These are phyloP conservation scores for Diaporthe citri DNA, from an alignment of 2,329 filamentous ascomycete species.

Conservation along the genomic window DNA sequence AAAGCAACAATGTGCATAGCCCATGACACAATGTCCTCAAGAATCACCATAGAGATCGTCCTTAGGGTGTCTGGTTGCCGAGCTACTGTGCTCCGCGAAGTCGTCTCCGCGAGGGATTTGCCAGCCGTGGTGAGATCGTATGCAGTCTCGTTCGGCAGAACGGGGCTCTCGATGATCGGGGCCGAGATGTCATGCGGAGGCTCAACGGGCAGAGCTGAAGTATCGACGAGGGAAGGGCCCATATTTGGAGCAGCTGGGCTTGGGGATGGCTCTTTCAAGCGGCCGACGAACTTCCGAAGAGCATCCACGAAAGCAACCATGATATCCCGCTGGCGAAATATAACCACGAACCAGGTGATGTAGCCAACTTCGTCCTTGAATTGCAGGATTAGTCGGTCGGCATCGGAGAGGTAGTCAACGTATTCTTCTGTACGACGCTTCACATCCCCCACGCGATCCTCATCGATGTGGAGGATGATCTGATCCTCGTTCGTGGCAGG, in stretches of 20 bases:
- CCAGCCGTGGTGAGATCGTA: too few species aligned
- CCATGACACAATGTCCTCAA: slow-evolving; percentile 26
- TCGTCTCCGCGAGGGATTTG: too few species aligned
- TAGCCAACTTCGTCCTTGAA: not conserved
- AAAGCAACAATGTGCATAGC: slow-evolving; percentile 2
- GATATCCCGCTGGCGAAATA: not conserved
- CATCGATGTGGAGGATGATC: slow-evolving; percentile 30
- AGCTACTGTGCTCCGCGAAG: too few species aligned
- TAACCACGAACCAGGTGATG: slow-evolving; percentile 28
- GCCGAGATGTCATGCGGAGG: not conserved
- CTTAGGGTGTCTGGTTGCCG: not conserved
- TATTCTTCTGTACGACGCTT: slow-evolving; percentile 8
- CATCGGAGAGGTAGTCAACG: slow-evolving; percentile 9
- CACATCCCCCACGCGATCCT: slow-evolving; percentile 12
- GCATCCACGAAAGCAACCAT: slow-evolving; percentile 24
- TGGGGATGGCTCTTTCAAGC: not conserved
- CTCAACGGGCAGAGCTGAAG: not conserved
- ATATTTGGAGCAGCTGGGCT: not conserved
- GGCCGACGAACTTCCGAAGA: not conserved
- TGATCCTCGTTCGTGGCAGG: not conserved
- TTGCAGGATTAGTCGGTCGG: slow-evolving; percentile 29
- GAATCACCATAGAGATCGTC: not conserved
- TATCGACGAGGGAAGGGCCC: too few species aligned
- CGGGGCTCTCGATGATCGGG: not conserved
- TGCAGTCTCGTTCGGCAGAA: too few species aligned